Base-by-base conservation (phyloP, 108 stramenopile genomes). In the Poteriospumella lacustris region DNA sequence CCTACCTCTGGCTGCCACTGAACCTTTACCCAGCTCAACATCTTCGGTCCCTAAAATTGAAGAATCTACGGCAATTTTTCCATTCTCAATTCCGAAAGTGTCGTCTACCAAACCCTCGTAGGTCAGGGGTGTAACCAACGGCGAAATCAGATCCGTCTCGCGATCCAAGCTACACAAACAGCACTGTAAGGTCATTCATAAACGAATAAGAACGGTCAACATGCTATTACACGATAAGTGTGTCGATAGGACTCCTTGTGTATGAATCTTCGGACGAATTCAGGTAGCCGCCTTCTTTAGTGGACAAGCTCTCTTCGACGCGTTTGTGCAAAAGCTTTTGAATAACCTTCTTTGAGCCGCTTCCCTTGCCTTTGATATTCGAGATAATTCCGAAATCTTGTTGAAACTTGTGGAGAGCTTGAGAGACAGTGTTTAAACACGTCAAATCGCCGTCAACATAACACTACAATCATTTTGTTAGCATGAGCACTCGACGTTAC, bases 21-120 rank as follows among this genome's bases (percentile, higher is more conserved):
- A n/a, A n/a, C n/a, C n/a, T n/a, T n/a, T n/a, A n/a, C n/a, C n/a
- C n/a, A 33, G 39, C 64, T 67, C 39, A 67, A 19, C 15, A 15
- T 67, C 76, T n/a, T 86, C 79, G n/a, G 84, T 86, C 5, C 92
- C 91, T 26, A 77, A 72, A 80, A 83, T 78, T 0, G 81, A 47
- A 24, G 80, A 78, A 39, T 89, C 86, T 0, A 92, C 76, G 29
- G 86, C 76, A 39, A 83, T 58, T 34, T 38, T 70, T 43, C 90
- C 92, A 81, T 85, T 78, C 59, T 92, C 90, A 64, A 97, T 94
- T 70, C 90, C 92, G 31, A 97, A 78, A 41, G 94, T 82, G 75
- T 96, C 91, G 84, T 96, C 95, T 36, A 97, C 81, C 52, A 97
- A 75, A 9, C 95, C 95, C 86, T 96, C 96, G 77, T 96, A 97